phyloP scores from a whole-genome alignment of 2,329 filamentous ascomycete species.

The Sphaerulina musiva region DNA sequence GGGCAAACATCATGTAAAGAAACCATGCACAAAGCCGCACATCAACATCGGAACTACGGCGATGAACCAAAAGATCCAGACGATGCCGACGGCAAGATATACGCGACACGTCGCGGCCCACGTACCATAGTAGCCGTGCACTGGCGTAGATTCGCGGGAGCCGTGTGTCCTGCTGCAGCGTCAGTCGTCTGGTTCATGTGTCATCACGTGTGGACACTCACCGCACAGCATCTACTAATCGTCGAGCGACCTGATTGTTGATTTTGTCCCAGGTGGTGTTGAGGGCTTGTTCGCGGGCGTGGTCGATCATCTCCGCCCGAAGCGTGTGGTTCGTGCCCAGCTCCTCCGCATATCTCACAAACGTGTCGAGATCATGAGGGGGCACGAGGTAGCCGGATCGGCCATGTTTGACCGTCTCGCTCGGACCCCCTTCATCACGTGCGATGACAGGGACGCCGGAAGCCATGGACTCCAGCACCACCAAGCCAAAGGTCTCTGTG shows the following conservation, averaged over 20 bases:
- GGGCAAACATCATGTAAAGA: constrained; percentile 20
- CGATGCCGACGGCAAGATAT: constrained; percentile 31
- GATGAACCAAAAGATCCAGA: constrained; percentile 36
- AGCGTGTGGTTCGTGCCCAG: constrained; percentile 45
- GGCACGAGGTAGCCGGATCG: constrained; percentile 56
- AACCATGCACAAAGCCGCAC: constrained; percentile 29
- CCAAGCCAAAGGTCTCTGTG: constrained; percentile 65
- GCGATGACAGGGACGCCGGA: constrained; percentile 64
- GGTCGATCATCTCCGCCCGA: constrained; percentile 42
- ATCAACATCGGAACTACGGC: constrained; percentile 32
- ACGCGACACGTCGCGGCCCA: constrained; percentile 26
- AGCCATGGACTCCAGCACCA: constrained; percentile 65
- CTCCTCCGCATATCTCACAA: constrained; percentile 49
- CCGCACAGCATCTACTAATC: constrained; percentile 47
- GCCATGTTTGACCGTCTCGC: constrained; percentile 57
- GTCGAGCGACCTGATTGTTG: constrained; percentile 62
- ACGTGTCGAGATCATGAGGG: constrained; percentile 53
- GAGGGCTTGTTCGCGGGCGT: constrained; percentile 52
- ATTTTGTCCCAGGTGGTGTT: constrained; percentile 66
- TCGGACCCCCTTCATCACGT: constrained; percentile 62
- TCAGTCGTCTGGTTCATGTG: not conserved
- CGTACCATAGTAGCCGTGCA: constrained; percentile 23
- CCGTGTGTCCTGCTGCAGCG: not conserved
- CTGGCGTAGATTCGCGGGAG: not conserved
- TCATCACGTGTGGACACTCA: not conserved